These are phyloP conservation scores for Platanthera guangdongensis DNA, from an alignment of 106 monocot species.

Conservation along the genomic window DNA sequence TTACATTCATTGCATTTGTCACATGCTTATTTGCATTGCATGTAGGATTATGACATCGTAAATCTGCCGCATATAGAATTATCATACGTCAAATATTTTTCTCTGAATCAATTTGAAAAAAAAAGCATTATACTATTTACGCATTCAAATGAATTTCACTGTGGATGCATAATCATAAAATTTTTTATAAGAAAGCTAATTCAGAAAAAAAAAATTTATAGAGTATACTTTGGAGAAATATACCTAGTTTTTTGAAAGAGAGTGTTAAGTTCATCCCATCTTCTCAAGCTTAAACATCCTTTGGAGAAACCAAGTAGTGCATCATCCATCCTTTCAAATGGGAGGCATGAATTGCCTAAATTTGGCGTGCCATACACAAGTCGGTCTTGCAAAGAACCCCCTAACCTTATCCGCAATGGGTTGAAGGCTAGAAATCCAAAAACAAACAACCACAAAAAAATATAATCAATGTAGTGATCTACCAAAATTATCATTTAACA, in stretches of 20 bases:
- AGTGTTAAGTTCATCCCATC: conserved; percentile 73
- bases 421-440: conserved; percentile 42
- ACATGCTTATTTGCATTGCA: too few species aligned
- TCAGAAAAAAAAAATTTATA: background rate
- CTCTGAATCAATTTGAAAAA: background rate
- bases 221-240: background rate
- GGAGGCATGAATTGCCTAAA: conserved; percentile 36
- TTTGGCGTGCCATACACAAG: conserved; percentile 59
- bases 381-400: conserved; percentile 85
- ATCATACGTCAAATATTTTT: too few species aligned
- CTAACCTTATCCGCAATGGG: conserved; percentile 63
- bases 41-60: too few species aligned
- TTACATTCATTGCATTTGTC: too few species aligned
- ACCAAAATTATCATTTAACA: background rate
- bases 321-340: conserved; percentile 34
- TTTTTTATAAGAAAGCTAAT: too few species aligned
- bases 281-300: conserved; percentile 63
- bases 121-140: background rate
- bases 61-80: too few species aligned
- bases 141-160: background rate
- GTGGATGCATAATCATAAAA: too few species aligned
- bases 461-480: background rate
- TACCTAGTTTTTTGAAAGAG: conserved; percentile 74
- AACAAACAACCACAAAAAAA: background rate
- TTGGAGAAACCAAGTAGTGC: conserved; percentile 77